These are phyloP conservation scores for Gelatoporia subvermispora DNA, from an alignment of 768 basidiomycete species.

Conservation along the genomic window DNA sequence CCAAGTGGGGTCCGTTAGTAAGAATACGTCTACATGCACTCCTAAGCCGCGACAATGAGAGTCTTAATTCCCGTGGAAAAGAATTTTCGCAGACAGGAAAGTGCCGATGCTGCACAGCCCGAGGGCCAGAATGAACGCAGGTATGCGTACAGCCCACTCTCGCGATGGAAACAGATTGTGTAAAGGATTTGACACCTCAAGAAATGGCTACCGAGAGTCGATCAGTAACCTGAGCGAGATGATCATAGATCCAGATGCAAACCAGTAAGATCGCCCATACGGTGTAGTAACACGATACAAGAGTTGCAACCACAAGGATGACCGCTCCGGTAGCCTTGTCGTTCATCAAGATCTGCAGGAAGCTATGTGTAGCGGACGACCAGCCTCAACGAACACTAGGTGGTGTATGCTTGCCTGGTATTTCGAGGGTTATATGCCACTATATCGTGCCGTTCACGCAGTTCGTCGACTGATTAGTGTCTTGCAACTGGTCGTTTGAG, in stretches of 20 bases:
- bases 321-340: conserved; percentile 77
- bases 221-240: not conserved
- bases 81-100: conserved; percentile 44
- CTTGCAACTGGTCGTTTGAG: too few relatives aligned
- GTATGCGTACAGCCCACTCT: conserved; percentile 90
- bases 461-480: too few relatives aligned
- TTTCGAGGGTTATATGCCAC: too few relatives aligned
- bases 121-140: conserved; percentile 74
- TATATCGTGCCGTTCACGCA: too few relatives aligned
- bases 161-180: conserved; percentile 79
- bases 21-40: not conserved
- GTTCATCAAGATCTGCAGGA: conserved; percentile 31
- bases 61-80: not conserved
- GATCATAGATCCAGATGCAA: conserved; percentile 22
- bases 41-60: not conserved
- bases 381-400: too few relatives aligned
- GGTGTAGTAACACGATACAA: conserved; percentile 87
- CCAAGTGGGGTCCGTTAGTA: not conserved
- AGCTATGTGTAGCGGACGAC: too few relatives aligned
- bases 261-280: conserved; percentile 88
- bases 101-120: conserved; percentile 77
- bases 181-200: conserved; percentile 67
- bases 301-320: conserved; percentile 74
- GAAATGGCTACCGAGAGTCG: conserved; percentile 58
- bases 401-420: too few relatives aligned